Percentiles rank a stretch among this genome's conserved stretches.
phyloP scores from a whole-genome alignment of 1,139 yeast genomes.

The Magnusiomyces suaveolens region DNA sequence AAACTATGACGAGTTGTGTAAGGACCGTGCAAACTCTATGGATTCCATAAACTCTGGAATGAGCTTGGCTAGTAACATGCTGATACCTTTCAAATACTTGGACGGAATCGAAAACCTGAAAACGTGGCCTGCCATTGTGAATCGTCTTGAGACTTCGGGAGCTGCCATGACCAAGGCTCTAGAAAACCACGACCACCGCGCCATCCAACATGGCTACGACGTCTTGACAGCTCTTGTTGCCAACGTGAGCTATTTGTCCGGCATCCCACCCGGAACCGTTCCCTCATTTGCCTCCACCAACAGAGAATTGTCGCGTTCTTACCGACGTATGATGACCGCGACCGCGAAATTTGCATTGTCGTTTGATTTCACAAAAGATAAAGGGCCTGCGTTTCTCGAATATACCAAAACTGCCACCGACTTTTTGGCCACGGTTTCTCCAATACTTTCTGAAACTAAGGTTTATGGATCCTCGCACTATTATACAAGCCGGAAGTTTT shows the following conservation, averaged over 20 bases:
- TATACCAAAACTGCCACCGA: constrained; percentile 4
- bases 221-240: constrained; percentile 21
- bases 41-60: constrained; percentile 10
- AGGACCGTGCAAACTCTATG: constrained; percentile 7
- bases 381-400: constrained; percentile 1
- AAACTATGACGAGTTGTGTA: background rate
- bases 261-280: constrained; percentile 26
- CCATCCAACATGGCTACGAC: constrained; percentile 16
- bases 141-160: constrained; percentile 12
- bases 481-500: constrained; percentile 7
- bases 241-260: constrained; percentile 22
- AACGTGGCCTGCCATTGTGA: constrained; percentile 18
- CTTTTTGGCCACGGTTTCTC: constrained; percentile 12
- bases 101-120: constrained; percentile 10
- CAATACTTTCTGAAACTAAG: constrained; percentile 6
- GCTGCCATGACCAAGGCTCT: constrained; percentile 14
- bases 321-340: constrained; percentile 22
- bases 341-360: constrained; percentile 21
- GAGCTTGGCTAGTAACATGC: constrained; percentile 12
- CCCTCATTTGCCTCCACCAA: constrained; percentile 20
- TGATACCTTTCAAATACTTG: constrained; percentile 11
- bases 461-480: background rate
- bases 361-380: constrained; percentile 17
- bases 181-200: constrained; percentile 15
- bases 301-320: constrained; percentile 21